Evolutionary conservation across 768 basidiomycete genomes (phyloP), one percentile per base, ranked within the genome.

Genomic region (Termitomyces sp.): DNA sequence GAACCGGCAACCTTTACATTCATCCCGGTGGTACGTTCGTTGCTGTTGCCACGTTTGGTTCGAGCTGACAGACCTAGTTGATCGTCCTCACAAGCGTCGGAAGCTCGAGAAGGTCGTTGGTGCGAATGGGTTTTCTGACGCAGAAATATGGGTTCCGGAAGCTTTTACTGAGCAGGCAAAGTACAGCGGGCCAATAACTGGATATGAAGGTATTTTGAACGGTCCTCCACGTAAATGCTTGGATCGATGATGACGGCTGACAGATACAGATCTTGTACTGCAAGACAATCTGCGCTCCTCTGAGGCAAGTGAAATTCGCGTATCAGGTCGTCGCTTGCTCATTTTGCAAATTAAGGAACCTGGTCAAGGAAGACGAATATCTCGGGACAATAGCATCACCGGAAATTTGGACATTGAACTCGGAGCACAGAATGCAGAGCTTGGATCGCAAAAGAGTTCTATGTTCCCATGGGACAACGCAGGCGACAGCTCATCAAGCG

Each of bases 391-490:
- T 14, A 86, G 84, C 46, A 67, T 78, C 9, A 62, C 82, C 31
- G 83, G 80, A 42, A 81, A 84, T 60, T 73, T 88, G 47, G 81
- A 77, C 12, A 66, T 83, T 54, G 81, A 82, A 49, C 62, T 79
- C 5, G 77, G 71, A 40, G 65, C 71, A 10, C 70, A 75, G 34
- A 75, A 77, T 45, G 71, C 72, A 37, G 70, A 73, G 46, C 75
- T 76, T 50, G 82, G 77, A 34, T 89, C 89, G 20, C 89, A 91
- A 67, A 78, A 81, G 38, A 89, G 85, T 64, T 85, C 87, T 9
- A 69, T 92, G 36, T 92, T 92, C 69, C 91, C 92, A 5, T 94
- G 91, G 91, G 90, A 93, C 68, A 83, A 92, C 69, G 91, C 90
- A 5, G 88, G 86, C 4, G 75, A 81, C 5, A 78, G 77, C 45